Evolutionary conservation across 2,329 filamentous ascomycete species (phyloP).

Genomic region (Apiospora rasikravindrae): DNA sequence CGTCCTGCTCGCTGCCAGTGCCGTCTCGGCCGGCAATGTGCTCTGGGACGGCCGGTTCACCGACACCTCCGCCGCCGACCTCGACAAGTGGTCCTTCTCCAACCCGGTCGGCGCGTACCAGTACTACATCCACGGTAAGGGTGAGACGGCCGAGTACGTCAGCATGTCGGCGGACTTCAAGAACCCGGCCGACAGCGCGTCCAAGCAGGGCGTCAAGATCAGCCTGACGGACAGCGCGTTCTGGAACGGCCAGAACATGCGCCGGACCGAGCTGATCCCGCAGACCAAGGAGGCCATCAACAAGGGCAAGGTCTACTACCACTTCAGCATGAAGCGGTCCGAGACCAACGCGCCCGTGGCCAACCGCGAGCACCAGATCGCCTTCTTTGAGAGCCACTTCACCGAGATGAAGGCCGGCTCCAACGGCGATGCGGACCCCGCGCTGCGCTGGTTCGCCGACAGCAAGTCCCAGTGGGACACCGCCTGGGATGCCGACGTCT

Average conservation of each 20-base stretch:
- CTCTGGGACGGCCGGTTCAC: slow-evolving; percentile 68
- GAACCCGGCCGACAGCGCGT: slow-evolving; percentile 67
- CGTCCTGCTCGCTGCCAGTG: slow-evolving; percentile 14
- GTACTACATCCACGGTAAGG: slow-evolving; percentile 74
- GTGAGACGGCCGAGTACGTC: slow-evolving; percentile 61
- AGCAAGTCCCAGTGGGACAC: slow-evolving; percentile 67
- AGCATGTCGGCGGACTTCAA: slow-evolving; percentile 64
- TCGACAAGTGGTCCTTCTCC: slow-evolving; percentile 64
- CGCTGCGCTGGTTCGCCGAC: slow-evolving; percentile 68
- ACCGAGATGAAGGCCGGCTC: slow-evolving; percentile 76
- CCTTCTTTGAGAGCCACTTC: slow-evolving; percentile 72
- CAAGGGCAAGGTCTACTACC: slow-evolving; percentile 71
- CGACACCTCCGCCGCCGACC: slow-evolving; percentile 51
- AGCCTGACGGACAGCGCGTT: slow-evolving; percentile 67
- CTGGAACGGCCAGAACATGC: slow-evolving; percentile 77
- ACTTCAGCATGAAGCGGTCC: slow-evolving; percentile 69
- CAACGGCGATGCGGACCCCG: slow-evolving; percentile 53
- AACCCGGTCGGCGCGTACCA: slow-evolving; percentile 70
- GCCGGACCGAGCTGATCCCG: slow-evolving; percentile 75
- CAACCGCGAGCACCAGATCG: slow-evolving; percentile 70
- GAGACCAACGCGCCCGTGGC: slow-evolving; percentile 64
- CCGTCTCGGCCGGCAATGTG: slow-evolving; percentile 46
- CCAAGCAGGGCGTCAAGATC: slow-evolving; percentile 70
- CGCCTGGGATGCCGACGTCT: slow-evolving; percentile 65
- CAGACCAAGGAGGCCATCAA: slow-evolving; percentile 70